Evolutionary conservation across 225 moss, liverwort and hornwort species (phyloP), one percentile per base, ranked within the genome.

Genomic region (Takakia lepidozioides): DNA sequence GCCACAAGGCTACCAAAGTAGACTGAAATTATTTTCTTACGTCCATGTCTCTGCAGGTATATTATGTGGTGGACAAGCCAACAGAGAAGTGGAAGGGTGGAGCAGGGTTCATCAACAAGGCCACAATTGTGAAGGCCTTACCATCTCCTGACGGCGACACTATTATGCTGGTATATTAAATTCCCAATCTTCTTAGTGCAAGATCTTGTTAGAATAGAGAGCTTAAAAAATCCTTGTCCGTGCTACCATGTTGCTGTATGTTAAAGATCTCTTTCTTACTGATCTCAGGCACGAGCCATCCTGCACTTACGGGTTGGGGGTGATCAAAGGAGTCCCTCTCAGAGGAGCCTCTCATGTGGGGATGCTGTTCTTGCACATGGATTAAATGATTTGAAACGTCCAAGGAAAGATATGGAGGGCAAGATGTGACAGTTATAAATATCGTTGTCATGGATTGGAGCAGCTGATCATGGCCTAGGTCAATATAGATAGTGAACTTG

Each of bases 81-180:
- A 63, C 68, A 11, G 65, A 83, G 40, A 68, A 54, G 41, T 93
- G 93, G 89, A 82, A 62, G 43, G 89, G 89, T 47, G 93, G 89
- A 37, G 83, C 71, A 43, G 86, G 89, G 22, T 51, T 42, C 67
- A 47, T 76, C 28, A 62, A 29, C 48, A 76, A 65, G 55, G 86
- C 89, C 51, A 62, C 60, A 28, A 25, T 93, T 32, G 22, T 57
- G 4, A 93, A 93, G 70, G 86, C 75, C 25, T 59, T 93, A 22
- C 89, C 93, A 17, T 57, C 61, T 4, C 84, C 86, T 41, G 69
- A 75, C 20, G 72, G 80, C 24, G 74, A 84, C 49, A 65, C 78
- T n/a, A 73, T 89, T 8, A 83, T 93, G 38, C 56, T 93, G 54
- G 93, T 93, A 72, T 3, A 50, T 60, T 55, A 17, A 30, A 3